Evolutionary conservation across 306 rosid species (phyloP).

Genomic region (Cucurbita moschata): DNA sequence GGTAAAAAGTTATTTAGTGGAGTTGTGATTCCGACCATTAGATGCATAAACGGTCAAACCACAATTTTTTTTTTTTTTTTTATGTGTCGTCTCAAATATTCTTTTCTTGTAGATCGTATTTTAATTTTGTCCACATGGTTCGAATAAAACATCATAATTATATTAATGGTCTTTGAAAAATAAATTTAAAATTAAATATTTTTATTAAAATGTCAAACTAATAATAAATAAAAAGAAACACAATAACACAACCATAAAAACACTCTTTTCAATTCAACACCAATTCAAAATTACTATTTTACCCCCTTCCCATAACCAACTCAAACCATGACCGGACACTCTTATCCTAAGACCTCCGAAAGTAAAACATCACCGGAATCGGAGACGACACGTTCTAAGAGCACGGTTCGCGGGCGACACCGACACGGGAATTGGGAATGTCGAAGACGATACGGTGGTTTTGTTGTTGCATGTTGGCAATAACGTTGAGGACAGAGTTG

Average conservation of each 20-base stretch:
- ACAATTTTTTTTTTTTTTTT: too few relatives aligned
- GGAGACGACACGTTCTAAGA: slow-evolving; percentile 13
- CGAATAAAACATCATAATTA: too few relatives aligned
- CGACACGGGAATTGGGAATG: slow-evolving; percentile 70
- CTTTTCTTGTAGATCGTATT: too few relatives aligned
- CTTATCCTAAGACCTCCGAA: background rate
- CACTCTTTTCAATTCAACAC: background rate
- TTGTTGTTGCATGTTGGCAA: slow-evolving; percentile 91
- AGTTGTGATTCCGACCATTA: too few relatives aligned
- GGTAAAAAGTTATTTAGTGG: too few relatives aligned
- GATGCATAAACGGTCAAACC: too few relatives aligned
- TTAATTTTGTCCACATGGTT: too few relatives aligned
- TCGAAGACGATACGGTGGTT: slow-evolving; percentile 78
- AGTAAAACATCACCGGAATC: background rate
- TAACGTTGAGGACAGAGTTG: slow-evolving; percentile 78
- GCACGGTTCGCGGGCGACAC: slow-evolving; percentile 76
- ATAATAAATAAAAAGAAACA: background rate
- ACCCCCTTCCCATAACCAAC: background rate
- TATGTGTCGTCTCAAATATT: too few relatives aligned
- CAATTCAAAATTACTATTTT: background rate
- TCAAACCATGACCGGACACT: background rate
- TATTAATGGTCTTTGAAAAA: too few relatives aligned
- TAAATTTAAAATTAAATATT: too few relatives aligned
- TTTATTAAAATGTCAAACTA: too few relatives aligned
- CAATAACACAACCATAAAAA: background rate